Percentiles rank a stretch among this genome's conserved stretches.
Conservation (phyloP, 768 basidiomycete genomes). For the Kwoniella bestiolae region DNA sequence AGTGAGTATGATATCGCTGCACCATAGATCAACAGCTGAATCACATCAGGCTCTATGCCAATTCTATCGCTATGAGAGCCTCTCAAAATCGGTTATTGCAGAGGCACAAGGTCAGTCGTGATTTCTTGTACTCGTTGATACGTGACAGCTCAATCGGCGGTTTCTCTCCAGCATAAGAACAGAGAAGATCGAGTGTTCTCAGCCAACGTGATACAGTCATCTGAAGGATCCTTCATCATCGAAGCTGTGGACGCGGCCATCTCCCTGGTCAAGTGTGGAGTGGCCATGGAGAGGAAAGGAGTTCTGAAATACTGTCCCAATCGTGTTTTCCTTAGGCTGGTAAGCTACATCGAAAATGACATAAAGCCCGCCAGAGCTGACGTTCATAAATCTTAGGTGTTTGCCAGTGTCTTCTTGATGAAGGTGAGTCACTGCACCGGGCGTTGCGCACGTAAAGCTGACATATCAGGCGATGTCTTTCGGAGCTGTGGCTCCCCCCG, state of each 20-base stretch:
- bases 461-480: slow-evolving; percentile 2
- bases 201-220: slow-evolving; percentile 1
- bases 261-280: slow-evolving; percentile 2
- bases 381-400: not conserved
- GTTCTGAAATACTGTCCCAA: slow-evolving; percentile 3
- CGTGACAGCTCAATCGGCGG: no score
- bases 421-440: not conserved
- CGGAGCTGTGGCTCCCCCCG: slow-evolving; percentile 5
- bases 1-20: slow-evolving; percentile 1
- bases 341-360: no score
- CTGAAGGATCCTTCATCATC: slow-evolving; percentile 4
- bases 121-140: no score
- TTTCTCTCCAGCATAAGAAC: not conserved
- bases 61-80: not conserved
- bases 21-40: no score
- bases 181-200: not conserved
- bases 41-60: not conserved
- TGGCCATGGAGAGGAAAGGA: slow-evolving; percentile 2
- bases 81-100: slow-evolving; percentile 4
- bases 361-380: not conserved
- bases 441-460: not conserved
- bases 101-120: slow-evolving; percentile 5
- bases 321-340: not conserved
- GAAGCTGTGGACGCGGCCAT: slow-evolving; percentile 6
- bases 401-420: slow-evolving; percentile 5